Evolutionary conservation across 2,329 filamentous ascomycete species (phyloP).

Genomic region (Dothistroma pini): DNA sequence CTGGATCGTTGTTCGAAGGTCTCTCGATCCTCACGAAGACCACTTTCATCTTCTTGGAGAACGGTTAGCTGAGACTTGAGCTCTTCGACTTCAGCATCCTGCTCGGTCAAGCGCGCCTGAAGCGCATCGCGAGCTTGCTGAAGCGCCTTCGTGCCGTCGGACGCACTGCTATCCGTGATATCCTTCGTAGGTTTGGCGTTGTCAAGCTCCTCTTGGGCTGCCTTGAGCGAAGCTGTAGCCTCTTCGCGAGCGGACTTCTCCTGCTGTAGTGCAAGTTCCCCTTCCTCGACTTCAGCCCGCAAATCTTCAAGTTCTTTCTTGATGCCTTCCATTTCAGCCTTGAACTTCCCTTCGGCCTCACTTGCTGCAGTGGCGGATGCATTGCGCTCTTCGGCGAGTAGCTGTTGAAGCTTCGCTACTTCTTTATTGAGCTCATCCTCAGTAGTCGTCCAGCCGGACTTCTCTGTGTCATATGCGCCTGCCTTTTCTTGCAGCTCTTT

Average conservation of each 20-base stretch:
- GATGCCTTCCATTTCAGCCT: conserved; percentile 10
- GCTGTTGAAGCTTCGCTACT: conserved; percentile 7
- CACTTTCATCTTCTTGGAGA: not conserved
- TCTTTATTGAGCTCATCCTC: conserved; percentile 18
- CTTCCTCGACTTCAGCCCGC: conserved; percentile 11
- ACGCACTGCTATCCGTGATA: not conserved
- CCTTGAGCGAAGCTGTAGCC: not conserved
- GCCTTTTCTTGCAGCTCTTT: conserved; percentile 7
- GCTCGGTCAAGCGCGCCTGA: conserved; percentile 5
- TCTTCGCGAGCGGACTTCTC: not conserved
- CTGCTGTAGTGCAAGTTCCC: conserved; percentile 4
- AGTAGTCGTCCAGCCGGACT: conserved; percentile 11
- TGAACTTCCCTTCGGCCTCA: conserved; percentile 12
- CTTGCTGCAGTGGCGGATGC: not conserved
- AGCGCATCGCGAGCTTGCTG: conserved; percentile 5
- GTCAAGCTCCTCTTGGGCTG: conserved; percentile 5
- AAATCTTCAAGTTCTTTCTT: conserved; percentile 6
- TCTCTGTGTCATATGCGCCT: conserved; percentile 14
- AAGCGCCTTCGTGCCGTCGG: conserved; percentile 1
- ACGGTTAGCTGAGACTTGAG: conserved; percentile 13
- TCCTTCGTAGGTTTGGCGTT: not conserved
- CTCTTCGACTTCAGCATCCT: conserved; percentile 22
- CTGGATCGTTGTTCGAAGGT: conserved; percentile 17
- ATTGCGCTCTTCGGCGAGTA: not conserved
- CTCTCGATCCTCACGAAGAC: conserved; percentile 23